phyloP scores from a whole-genome alignment of 83 land plant species.

The Picea abies region DNA sequence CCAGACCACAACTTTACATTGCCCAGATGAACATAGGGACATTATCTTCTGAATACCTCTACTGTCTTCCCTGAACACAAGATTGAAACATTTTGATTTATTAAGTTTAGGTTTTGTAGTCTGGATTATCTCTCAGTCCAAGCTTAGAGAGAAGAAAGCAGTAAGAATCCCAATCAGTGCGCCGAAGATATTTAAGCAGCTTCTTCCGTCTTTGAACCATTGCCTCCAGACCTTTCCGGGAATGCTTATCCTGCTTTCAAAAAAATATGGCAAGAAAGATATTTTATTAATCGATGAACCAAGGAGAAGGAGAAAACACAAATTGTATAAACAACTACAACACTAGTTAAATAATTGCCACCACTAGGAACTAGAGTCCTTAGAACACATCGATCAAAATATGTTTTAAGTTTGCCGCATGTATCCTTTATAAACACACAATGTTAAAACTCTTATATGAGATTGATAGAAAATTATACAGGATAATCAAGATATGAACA shows the following conservation, averaged over 20 bases:
- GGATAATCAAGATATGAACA: no score
- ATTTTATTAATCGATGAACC: neutral
- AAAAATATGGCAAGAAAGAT: neutral
- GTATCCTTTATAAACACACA: neutral
- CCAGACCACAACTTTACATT: no score
- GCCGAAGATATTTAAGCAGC: conserved; percentile 75
- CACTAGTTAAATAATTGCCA: neutral
- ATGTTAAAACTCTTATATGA: no score
- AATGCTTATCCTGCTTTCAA: conserved; percentile 81
- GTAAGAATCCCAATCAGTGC: conserved; percentile 95
- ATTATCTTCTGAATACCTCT: no score
- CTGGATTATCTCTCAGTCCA: conserved; percentile 72
- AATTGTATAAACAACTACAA: neutral
- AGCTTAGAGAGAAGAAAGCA: conserved; percentile 67
- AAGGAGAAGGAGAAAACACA: neutral
- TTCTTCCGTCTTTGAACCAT: conserved; percentile 86
- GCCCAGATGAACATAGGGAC: no score
- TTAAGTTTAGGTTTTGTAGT: conserved; percentile 32
- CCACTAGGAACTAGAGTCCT: neutral
- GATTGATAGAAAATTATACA: no score
- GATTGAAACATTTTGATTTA: neutral
- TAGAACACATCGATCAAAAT: neutral
- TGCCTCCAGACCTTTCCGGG: conserved; percentile 71
- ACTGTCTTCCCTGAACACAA: neutral
- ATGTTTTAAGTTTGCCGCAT: neutral